phyloP scores from a whole-genome alignment of 768 basidiomycete species.

The Xerocomellus dryophilus region DNA sequence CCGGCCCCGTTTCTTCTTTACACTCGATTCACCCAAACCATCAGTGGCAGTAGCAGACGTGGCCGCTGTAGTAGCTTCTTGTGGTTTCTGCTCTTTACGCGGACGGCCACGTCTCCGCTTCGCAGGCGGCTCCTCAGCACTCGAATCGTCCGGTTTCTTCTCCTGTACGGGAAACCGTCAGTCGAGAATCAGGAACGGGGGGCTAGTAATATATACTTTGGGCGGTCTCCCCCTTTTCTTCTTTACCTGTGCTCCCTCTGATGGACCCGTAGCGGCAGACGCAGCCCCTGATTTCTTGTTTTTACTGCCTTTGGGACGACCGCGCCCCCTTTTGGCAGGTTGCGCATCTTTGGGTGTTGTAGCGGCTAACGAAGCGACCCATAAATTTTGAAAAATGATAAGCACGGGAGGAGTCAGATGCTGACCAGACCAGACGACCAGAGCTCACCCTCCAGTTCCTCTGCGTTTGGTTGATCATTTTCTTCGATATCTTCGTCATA shows the following conservation, averaged over 20 bases:
- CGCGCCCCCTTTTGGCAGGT: conserved; percentile 72
- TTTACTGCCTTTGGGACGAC: conserved; percentile 88
- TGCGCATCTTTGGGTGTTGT: conserved; percentile 37
- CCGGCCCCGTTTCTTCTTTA: conserved; percentile 71
- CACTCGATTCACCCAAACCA: conserved; percentile 45
- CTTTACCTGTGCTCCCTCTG: conserved; percentile 35
- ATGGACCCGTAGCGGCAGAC: conserved; percentile 26
- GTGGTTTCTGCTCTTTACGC: conserved; percentile 57
- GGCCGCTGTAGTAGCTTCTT: conserved; percentile 38
- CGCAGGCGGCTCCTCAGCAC: conserved; percentile 47
- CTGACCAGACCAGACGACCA: conserved; percentile 10
- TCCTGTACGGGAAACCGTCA: conserved; percentile 21
- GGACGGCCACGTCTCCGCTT: conserved; percentile 77
- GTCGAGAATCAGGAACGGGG: conserved; percentile 24
- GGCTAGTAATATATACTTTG: conserved; percentile 37
- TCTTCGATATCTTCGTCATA: conserved; percentile 58
- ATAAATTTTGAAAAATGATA: conserved; percentile 21
- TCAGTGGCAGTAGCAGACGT: conserved; percentile 28
- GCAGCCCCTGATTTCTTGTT: conserved; percentile 51
- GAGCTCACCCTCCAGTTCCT: conserved; percentile 32
- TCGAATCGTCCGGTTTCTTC: conserved; percentile 45
- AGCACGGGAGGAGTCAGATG: conserved; percentile 12
- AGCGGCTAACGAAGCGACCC: conserved; percentile 34
- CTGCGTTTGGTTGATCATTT: conserved; percentile 41
- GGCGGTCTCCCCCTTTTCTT: conserved; percentile 50